Evolutionary conservation across 2,329 filamentous ascomycete genomes (phyloP).

Genomic region (Alternaria triticina): DNA sequence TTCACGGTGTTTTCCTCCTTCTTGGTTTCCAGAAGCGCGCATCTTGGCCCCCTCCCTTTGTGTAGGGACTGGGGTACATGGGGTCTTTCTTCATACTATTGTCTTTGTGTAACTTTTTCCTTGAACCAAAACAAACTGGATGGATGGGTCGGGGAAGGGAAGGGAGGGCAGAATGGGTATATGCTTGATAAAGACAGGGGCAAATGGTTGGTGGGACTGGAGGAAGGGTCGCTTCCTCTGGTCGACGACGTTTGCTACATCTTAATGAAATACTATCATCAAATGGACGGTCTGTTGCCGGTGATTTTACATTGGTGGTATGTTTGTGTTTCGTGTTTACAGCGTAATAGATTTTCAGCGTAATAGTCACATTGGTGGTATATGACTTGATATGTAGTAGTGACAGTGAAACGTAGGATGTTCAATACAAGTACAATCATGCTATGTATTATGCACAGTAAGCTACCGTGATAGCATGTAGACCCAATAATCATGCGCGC

Average conservation of each 20-base stretch:
- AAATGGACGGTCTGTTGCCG: not conserved
- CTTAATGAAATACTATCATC: not conserved
- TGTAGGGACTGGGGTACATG: not conserved
- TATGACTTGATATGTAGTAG: not conserved
- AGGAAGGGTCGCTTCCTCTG: not conserved
- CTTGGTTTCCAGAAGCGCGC: not conserved
- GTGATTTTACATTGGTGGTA: not conserved
- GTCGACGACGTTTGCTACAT: not conserved
- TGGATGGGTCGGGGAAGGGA: not conserved
- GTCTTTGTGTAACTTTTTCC: not conserved
- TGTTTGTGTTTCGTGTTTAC: too few species aligned
- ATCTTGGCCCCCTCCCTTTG: not conserved
- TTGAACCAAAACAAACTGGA: not conserved
- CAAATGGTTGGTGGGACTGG: not conserved
- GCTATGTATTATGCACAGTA: not conserved
- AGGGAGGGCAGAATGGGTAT: not conserved
- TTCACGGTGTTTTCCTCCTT: conserved; percentile 5
- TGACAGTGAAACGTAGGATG: not conserved
- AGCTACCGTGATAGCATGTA: not conserved
- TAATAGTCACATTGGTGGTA: not conserved
- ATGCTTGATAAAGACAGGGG: not conserved
- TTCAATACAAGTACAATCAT: not conserved
- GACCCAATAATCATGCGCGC: not conserved
- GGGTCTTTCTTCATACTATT: not conserved
- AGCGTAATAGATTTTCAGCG: too few species aligned